These are phyloP conservation scores for Neurospora terricola DNA, from an alignment of 495 filamentous ascomycete genomes.

Conservation along the genomic window DNA sequence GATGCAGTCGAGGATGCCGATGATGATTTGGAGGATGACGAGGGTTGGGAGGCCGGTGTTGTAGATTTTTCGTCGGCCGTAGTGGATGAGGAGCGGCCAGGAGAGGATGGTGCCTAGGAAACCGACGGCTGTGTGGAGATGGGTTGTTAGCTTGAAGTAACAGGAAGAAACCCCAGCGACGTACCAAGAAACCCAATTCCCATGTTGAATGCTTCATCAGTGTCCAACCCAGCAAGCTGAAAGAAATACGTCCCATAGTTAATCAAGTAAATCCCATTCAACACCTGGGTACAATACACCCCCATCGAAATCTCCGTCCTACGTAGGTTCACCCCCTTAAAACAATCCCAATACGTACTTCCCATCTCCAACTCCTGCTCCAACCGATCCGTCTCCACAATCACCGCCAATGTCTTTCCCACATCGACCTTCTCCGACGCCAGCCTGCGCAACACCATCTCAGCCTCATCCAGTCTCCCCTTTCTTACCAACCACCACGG, in stretches of 20 bases:
- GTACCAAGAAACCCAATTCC: slow-evolving; percentile 35
- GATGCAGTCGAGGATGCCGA: slow-evolving; percentile 49
- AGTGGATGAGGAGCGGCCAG: slow-evolving; percentile 43
- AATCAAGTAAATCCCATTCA: slow-evolving; percentile 42
- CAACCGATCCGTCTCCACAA: slow-evolving; percentile 50
- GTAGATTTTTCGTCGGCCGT: slow-evolving; percentile 47
- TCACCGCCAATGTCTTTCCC: slow-evolving; percentile 42
- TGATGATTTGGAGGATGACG: slow-evolving; percentile 42
- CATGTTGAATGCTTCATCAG: slow-evolving; percentile 39
- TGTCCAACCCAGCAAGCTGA: slow-evolving; percentile 46
- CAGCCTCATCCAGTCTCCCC: slow-evolving; percentile 40
- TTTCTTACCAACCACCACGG: slow-evolving; percentile 57
- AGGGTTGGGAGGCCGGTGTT: slow-evolving; percentile 37
- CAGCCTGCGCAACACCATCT: slow-evolving; percentile 33
- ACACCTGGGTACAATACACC: slow-evolving; percentile 41
- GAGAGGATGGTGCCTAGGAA: slow-evolving; percentile 42
- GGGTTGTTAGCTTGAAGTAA: background rate
- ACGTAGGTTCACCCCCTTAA: slow-evolving; percentile 43
- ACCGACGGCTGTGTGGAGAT: slow-evolving; percentile 20
- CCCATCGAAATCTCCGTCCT: slow-evolving; percentile 47
- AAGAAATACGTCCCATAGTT: slow-evolving; percentile 59
- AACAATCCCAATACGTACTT: slow-evolving; percentile 45
- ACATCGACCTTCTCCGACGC: slow-evolving; percentile 29
- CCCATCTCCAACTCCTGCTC: slow-evolving; percentile 49
- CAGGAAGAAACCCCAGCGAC: no score